phyloP scores from a whole-genome alignment of 2,329 filamentous ascomycete species.

The Boeremia lycopersici region DNA sequence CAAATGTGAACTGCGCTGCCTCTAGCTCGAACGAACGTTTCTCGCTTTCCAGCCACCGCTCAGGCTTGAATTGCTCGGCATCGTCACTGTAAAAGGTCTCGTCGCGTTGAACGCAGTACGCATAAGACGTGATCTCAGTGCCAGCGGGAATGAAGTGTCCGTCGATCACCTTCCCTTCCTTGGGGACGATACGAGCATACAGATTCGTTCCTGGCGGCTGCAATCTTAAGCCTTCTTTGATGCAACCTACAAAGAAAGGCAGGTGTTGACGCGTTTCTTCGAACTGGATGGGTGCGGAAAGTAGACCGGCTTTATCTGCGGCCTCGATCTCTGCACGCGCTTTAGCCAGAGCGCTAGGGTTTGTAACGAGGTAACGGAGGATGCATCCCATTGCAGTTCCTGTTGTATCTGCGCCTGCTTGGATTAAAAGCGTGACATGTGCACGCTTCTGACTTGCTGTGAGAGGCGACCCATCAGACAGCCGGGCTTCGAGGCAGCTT shows the following conservation, averaged over 20 bases:
- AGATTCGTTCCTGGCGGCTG: constrained; percentile 59
- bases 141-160: constrained; percentile 50
- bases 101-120: constrained; percentile 39
- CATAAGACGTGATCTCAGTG: constrained; percentile 55
- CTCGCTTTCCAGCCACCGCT: constrained; percentile 48
- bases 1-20: constrained; percentile 39
- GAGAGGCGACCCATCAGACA: constrained; percentile 37
- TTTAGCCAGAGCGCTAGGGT: constrained; percentile 22
- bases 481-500: constrained; percentile 44
- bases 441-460: constrained; percentile 41
- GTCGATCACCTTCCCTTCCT: constrained; percentile 45
- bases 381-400: constrained; percentile 44
- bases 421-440: constrained; percentile 48
- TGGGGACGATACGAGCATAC: constrained; percentile 52
- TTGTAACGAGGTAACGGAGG: constrained; percentile 34
- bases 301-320: constrained; percentile 25
- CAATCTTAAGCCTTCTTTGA: constrained; percentile 59
- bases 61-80: constrained; percentile 49
- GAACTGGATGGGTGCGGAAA: constrained; percentile 35
- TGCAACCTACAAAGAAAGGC: constrained; percentile 58
- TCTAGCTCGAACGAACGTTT: constrained; percentile 33
- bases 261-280: constrained; percentile 41
- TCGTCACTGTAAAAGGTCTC: constrained; percentile 48
- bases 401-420: constrained; percentile 47
- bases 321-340: constrained; percentile 31